Conservation (phyloP, 192 early-diverging fungal species). For the Coemansia sp. region DNA sequence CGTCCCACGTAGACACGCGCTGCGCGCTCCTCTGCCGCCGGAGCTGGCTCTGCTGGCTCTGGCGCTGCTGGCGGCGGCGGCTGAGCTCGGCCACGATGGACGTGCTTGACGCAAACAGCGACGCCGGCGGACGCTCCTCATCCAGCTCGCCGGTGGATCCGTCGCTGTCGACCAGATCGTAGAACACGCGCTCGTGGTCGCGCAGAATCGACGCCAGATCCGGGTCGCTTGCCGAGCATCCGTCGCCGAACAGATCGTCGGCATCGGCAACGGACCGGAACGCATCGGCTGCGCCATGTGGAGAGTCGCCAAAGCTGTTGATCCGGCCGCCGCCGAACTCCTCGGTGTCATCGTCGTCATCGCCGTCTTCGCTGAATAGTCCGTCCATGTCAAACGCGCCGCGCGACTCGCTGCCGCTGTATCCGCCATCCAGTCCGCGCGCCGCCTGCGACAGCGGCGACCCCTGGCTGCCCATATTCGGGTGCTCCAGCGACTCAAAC, state of each 20-base stretch:
- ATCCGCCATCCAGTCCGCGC: not conserved
- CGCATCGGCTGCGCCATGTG: not conserved
- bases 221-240: constrained; percentile 23
- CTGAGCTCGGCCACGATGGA: constrained; percentile 42
- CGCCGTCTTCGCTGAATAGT: not conserved
- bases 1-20: constrained; percentile 44
- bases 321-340: constrained; percentile 14
- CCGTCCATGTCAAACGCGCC: constrained; percentile 1
- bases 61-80: constrained; percentile 10
- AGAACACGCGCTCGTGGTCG: constrained; percentile 45
- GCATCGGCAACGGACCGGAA: constrained; percentile 12
- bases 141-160: constrained; percentile 14
- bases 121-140: constrained; percentile 26
- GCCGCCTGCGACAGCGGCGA: constrained; percentile 1
- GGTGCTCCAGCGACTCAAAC: constrained; percentile 44
- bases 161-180: constrained; percentile 29
- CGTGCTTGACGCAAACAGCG: constrained; percentile 47
- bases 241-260: constrained; percentile 37
- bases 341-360: constrained; percentile 6
- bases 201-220: constrained; percentile 34
- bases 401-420: not conserved
- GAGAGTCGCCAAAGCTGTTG: constrained; percentile 20
- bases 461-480: constrained; percentile 50
- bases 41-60: not conserved
- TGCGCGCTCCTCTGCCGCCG: not conserved